Evolutionary conservation across 257 asterid species (phyloP), one percentile per base, ranked within the genome.

Genomic region (Cruciata laevipes): DNA sequence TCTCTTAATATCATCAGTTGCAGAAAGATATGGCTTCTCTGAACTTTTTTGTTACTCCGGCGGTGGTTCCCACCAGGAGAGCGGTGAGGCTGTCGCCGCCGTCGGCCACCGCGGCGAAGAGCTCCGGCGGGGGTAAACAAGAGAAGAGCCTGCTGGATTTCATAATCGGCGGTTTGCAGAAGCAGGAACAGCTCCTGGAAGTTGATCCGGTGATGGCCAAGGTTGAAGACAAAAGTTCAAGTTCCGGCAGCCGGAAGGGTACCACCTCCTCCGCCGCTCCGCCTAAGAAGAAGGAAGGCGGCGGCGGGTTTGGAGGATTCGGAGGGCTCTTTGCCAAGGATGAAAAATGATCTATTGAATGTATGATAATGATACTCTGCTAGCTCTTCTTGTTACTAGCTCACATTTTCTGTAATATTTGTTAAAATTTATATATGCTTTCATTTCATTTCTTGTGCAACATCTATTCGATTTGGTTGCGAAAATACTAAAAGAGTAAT

Each of bases 141-240:
- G 96, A 87, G 83, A 89, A 91, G 76, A 78, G 96, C n/a, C n/a
- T 84, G 11, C 47, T 83, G 62, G 98, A 89, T 69, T 91, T 83
- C 71, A 75, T 91, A 18, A 71, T 87, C 3, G 96, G 95, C 9
- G 80, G 70, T 2, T 52, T 91, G 18, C 40, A 74, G 24, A 91
- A 91, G 80, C 68, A 81, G 72, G 98, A 91, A 17, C 98, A 91
- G 80, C 74, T 91, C 65, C 82, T 85, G 71, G 98, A 91, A 79
- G 86, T 89, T 47, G 96, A 91, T 65, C 98, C 98, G 10, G 78
- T 91, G 77, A 75, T 91, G 88, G 75, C 78, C 75, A 87, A 82
- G 75, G 88, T 79, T 53, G 98, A 91, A 74, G 90, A 59, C 13
- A 81, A 82, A 78, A 89, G 56, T 13, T 79, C 80, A 78, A 70